Evolutionary conservation across 345 rosid species (phyloP).

Genomic region (Alliaria petiolata): DNA sequence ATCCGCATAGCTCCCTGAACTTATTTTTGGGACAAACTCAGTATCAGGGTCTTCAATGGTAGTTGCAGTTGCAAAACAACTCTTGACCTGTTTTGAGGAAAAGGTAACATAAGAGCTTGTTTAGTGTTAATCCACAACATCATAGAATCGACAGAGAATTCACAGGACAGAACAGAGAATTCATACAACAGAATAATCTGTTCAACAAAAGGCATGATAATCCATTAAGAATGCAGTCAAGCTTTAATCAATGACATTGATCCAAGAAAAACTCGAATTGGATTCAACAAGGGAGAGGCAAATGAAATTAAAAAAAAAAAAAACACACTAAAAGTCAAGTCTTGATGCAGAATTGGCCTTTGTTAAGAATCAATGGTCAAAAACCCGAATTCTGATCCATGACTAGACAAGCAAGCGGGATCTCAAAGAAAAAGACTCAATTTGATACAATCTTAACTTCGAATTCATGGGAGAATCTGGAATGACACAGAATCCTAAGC

Average conservation of each 20-base stretch:
- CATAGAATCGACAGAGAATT: neutral
- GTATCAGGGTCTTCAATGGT: neutral
- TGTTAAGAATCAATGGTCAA: neutral
- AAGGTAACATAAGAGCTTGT: neutral
- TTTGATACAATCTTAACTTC: neutral
- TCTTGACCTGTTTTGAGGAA: constrained; percentile 8
- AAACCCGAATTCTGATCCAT: neutral
- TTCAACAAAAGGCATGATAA: neutral
- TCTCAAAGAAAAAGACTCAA: neutral
- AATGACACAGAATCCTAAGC: neutral
- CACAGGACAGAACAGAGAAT: neutral
- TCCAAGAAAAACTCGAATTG: neutral
- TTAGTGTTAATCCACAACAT: neutral
- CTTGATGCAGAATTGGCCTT: constrained; percentile 7
- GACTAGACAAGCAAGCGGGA: neutral
- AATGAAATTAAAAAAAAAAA: no score
- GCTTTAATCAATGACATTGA: neutral
- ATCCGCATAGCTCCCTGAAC: constrained; percentile 83
- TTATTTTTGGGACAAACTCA: constrained; percentile 49
- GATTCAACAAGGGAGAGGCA: neutral
- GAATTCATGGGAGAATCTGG: neutral
- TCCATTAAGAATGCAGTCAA: neutral
- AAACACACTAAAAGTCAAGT: neutral
- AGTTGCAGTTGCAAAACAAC: constrained; percentile 13
- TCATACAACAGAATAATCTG: neutral